Conservation (phyloP, 2,329 filamentous ascomycete species). For the Pseudocercospora macadamiae region DNA sequence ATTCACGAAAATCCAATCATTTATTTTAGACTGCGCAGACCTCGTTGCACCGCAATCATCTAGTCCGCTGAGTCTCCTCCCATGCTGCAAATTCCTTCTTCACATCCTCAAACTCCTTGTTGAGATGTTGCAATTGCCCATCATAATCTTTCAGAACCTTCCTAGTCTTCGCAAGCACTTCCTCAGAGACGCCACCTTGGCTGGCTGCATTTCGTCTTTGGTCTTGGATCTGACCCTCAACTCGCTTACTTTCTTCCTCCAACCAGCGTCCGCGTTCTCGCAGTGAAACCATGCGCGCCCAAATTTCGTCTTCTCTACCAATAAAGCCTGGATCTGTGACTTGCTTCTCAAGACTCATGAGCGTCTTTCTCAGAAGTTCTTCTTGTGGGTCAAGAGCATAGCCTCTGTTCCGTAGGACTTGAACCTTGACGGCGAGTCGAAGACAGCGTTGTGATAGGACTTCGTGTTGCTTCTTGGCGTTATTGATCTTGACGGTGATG, state of each 20-base stretch:
- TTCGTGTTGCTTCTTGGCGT: conserved; percentile 72
- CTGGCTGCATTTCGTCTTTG: conserved; percentile 50
- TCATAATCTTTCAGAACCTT: conserved; percentile 84
- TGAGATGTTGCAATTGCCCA: conserved; percentile 74
- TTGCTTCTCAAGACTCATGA: conserved; percentile 68
- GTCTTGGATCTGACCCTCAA: conserved; percentile 53
- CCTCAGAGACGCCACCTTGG: conserved; percentile 63
- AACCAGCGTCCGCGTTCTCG: conserved; percentile 72
- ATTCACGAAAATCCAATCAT: neutral
- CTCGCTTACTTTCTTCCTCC: conserved; percentile 72
- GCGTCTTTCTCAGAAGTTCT: conserved; percentile 73
- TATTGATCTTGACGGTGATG: conserved; percentile 72
- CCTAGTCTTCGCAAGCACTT: conserved; percentile 71
- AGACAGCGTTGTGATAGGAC: conserved; percentile 73
- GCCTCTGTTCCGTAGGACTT: conserved; percentile 77
- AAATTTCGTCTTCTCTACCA: conserved; percentile 80
- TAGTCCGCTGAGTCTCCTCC: conserved; percentile 38
- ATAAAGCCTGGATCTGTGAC: conserved; percentile 75
- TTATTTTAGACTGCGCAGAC: neutral
- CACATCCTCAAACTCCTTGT: conserved; percentile 64
- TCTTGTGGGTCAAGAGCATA: conserved; percentile 80
- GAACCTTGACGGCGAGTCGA: conserved; percentile 75
- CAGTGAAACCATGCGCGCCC: conserved; percentile 77
- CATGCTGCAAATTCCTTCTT: conserved; percentile 63
- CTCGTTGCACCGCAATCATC: neutral